A percentile compares a stretch with the other conserved stretches of the same genome.
These are phyloP conservation scores for Aurantiochytrium sp. DNA, from an alignment of 108 stramenopile genomes.

Conservation along the genomic window DNA sequence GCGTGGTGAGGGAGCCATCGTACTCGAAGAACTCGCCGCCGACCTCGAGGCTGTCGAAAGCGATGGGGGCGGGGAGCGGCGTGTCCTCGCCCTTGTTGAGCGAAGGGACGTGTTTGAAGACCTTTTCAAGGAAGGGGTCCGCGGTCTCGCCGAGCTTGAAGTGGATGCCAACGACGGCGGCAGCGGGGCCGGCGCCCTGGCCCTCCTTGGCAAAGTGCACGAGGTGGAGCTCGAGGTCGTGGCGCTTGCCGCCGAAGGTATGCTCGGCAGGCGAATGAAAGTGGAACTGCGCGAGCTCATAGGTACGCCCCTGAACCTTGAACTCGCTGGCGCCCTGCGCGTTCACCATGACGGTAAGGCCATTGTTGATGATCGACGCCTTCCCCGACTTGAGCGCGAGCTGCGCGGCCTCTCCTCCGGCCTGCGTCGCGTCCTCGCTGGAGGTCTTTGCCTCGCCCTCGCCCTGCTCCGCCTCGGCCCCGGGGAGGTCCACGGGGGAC, in stretches of 20 bases:
- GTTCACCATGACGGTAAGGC: neutral
- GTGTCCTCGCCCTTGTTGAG: neutral
- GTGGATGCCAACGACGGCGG: neutral
- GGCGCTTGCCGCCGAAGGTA: neutral
- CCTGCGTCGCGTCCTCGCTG: no score
- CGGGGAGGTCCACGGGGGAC: neutral
- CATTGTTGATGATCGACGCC: neutral
- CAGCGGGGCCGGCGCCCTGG: neutral
- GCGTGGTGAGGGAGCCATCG: neutral
- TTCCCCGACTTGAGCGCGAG: neutral
- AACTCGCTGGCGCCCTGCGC: neutral
- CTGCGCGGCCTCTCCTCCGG: neutral
- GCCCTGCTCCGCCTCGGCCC: neutral
- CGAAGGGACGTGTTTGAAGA: neutral
- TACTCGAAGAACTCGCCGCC: neutral
- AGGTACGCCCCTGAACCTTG: neutral
- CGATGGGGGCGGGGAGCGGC: neutral
- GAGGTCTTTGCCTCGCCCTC: neutral
- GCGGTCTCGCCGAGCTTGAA: conserved; percentile 7
- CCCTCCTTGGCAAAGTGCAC: neutral
- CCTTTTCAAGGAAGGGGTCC: neutral
- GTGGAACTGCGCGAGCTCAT: conserved; percentile 12
- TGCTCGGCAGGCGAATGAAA: neutral
- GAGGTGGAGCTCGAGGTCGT: neutral
- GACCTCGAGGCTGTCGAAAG: neutral